Evolutionary conservation across 2,329 filamentous ascomycete species (phyloP).

Genomic region (Epichloe hybrida): DNA sequence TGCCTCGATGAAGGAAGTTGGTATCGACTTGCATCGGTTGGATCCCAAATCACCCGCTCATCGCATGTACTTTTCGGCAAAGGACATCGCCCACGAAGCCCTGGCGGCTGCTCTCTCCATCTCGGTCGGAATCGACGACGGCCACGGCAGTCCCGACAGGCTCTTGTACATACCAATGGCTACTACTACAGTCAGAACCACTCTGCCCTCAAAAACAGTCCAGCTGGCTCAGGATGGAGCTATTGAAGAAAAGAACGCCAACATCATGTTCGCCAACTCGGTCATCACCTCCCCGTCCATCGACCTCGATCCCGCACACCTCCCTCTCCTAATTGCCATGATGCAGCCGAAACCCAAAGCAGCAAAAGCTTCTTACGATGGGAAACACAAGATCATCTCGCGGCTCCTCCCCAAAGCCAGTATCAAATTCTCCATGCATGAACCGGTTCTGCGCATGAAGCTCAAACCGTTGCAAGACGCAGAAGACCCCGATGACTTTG

Average conservation of each 20-base stretch:
- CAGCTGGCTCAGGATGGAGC: slow-evolving; percentile 61
- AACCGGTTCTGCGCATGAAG: slow-evolving; percentile 83
- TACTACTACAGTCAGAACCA: slow-evolving; percentile 88
- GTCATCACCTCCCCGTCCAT: slow-evolving; percentile 92
- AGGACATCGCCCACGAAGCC: slow-evolving; percentile 90
- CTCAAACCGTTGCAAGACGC: slow-evolving; percentile 61
- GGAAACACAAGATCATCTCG: slow-evolving; percentile 61
- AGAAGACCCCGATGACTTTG: slow-evolving; percentile 66
- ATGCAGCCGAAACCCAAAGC: slow-evolving; percentile 41
- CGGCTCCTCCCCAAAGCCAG: slow-evolving; percentile 86
- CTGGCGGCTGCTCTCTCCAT: slow-evolving; percentile 85
- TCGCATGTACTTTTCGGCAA: slow-evolving; percentile 92
- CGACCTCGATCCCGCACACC: slow-evolving; percentile 81
- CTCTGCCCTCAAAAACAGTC: slow-evolving; percentile 85
- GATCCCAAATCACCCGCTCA: slow-evolving; percentile 89
- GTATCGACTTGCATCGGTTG: slow-evolving; percentile 79
- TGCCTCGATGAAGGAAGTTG: slow-evolving; percentile 90
- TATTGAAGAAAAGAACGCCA: slow-evolving; percentile 76
- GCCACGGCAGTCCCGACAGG: slow-evolving; percentile 71
- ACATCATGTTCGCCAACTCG: slow-evolving; percentile 91
- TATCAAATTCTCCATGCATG: slow-evolving; percentile 92
- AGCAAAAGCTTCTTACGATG: slow-evolving; percentile 24
- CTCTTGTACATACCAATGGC: slow-evolving; percentile 94
- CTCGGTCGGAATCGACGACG: slow-evolving; percentile 81
- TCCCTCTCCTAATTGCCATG: slow-evolving; percentile 72